Evolutionary conservation across 116 monocot genomes (phyloP).

Genomic region (Iris pallida): DNA sequence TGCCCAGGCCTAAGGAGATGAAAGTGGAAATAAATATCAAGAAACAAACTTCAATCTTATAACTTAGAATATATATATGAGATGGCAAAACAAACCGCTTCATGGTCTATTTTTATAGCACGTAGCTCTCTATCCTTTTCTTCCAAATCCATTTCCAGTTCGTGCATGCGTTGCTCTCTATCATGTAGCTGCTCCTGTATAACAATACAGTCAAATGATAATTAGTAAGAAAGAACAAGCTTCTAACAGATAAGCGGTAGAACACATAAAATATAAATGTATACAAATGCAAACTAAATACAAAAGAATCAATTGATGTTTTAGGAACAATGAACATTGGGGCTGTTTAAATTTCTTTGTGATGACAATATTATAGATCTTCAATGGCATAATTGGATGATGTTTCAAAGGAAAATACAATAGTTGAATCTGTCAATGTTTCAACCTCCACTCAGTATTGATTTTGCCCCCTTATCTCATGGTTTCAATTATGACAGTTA

Average conservation of each 20-base stretch:
- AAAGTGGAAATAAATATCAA: not conserved
- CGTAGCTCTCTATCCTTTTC: slow-evolving; percentile 72
- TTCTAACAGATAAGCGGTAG: too few species aligned
- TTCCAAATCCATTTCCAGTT: slow-evolving; percentile 60
- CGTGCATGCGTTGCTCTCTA: slow-evolving; percentile 49
- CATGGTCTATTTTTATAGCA: slow-evolving; percentile 68
- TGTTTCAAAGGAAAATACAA: too few species aligned
- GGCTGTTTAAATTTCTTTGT: too few species aligned
- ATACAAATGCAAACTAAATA: not conserved
- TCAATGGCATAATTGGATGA: too few species aligned
- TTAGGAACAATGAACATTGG: too few species aligned
- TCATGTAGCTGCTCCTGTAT: slow-evolving; percentile 69
- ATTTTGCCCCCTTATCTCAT: too few species aligned
- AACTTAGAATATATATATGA: not conserved
- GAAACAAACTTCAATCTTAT: too few species aligned
- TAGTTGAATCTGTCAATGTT: too few species aligned
- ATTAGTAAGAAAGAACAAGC: not conserved
- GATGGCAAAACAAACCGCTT: slow-evolving; percentile 51
- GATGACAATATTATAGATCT: too few species aligned
- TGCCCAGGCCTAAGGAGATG: slow-evolving; percentile 65
- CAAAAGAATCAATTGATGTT: not conserved
- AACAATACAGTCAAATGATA: not conserved
- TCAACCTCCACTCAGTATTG: too few species aligned
- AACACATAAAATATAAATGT: too few species aligned
- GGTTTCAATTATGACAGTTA: too few species aligned